phyloP scores from a whole-genome alignment of 305 asterid species.

The Fraxinus baroniana region DNA sequence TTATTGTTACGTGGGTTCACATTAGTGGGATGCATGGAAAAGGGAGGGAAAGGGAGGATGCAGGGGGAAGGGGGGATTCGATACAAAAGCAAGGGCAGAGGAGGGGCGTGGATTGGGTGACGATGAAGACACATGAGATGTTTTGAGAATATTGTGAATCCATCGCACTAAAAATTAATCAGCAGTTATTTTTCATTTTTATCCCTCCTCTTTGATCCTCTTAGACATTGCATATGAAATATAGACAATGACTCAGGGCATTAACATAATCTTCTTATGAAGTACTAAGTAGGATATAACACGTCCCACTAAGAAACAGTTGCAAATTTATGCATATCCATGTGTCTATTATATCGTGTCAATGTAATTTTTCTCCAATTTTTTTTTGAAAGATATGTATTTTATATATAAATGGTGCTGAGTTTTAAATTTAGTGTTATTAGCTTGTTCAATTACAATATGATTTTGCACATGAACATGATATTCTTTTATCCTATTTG shows the following conservation, averaged over 20 bases:
- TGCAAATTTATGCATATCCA: neutral
- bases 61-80: neutral
- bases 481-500: neutral
- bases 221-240: neutral
- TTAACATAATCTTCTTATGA: neutral
- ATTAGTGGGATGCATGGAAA: neutral
- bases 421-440: neutral
- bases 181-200: neutral
- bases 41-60: neutral
- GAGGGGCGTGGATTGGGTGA: neutral
- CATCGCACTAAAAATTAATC: neutral
- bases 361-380: neutral
- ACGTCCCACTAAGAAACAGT: neutral
- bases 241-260: neutral
- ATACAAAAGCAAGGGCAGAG: neutral
- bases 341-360: neutral
- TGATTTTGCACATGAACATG: neutral
- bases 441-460: neutral
- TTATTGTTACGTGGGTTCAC: neutral
- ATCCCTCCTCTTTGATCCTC: neutral
- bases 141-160: neutral
- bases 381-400: neutral
- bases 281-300: neutral
- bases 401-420: neutral
- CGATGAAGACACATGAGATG: neutral